Evolutionary conservation across 2,329 filamentous ascomycete genomes (phyloP).

Genomic region (Coleophoma crateriformis): DNA sequence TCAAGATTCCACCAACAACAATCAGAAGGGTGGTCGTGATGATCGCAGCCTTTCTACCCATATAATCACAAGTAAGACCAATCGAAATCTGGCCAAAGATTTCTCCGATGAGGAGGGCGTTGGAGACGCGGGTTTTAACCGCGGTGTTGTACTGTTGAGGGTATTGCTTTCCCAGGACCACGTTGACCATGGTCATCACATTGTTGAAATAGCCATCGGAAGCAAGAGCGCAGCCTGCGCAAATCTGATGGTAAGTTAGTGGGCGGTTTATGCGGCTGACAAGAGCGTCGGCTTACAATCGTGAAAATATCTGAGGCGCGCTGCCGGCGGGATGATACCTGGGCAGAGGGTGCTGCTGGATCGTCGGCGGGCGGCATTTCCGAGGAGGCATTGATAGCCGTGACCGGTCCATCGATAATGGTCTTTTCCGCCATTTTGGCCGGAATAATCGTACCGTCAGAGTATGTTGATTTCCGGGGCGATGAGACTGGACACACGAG

Average conservation of each 20-base stretch:
- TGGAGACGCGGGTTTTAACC: constrained; percentile 33
- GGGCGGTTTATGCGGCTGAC: not conserved
- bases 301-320: constrained; percentile 23
- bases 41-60: constrained; percentile 40
- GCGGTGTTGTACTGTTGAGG: constrained; percentile 11
- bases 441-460: too few species aligned
- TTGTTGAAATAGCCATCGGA: constrained; percentile 30
- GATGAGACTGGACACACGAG: too few species aligned
- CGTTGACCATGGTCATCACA: constrained; percentile 29
- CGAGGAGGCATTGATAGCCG: not conserved
- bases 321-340: constrained; percentile 16
- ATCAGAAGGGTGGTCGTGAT: constrained; percentile 38
- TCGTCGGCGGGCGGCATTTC: not conserved
- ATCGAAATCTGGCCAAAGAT: constrained; percentile 35
- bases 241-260: constrained; percentile 13
- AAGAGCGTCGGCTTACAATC: constrained; percentile 9
- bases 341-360: not conserved
- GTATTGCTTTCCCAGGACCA: constrained; percentile 23
- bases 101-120: constrained; percentile 34
- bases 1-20: constrained; percentile 38
- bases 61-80: constrained; percentile 36
- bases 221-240: constrained; percentile 24
- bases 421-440: not conserved
- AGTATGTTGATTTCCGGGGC: too few species aligned
- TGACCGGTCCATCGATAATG: not conserved